Conservation (phyloP, 78 protist species). For the Emiliania huxleyi region DNA sequence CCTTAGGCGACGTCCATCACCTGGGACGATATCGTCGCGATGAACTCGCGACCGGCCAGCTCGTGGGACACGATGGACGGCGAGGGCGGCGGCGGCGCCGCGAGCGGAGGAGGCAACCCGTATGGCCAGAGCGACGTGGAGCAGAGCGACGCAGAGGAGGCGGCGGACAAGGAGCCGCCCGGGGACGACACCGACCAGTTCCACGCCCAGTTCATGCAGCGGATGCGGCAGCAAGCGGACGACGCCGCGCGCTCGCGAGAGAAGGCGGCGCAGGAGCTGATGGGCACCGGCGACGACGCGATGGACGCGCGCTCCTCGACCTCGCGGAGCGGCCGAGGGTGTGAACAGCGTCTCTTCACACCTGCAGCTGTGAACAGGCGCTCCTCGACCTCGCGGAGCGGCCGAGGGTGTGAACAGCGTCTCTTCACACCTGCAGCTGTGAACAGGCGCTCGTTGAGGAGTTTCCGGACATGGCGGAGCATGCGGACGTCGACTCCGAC, state of each 20-base stretch:
- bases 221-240: neutral
- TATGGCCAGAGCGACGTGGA: neutral
- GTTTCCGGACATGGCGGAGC: neutral
- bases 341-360: no score
- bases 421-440: no score
- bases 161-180: neutral
- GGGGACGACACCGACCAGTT: neutral
- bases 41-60: constrained; percentile 9
- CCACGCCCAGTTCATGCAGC: constrained; percentile 2
- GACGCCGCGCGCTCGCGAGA: neutral
- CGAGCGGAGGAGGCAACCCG: neutral
- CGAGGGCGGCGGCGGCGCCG: neutral
- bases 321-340: no score
- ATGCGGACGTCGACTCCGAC: neutral
- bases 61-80: neutral
- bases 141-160: neutral
- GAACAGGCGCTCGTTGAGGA: constrained; percentile 21
- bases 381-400: no score
- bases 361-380: no score
- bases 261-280: neutral
- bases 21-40: neutral
- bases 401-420: no score
- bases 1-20: neutral
- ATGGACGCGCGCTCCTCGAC: no score
- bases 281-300: neutral